These are phyloP conservation scores for Elaeagnus macrophylla DNA, from an alignment of 306 rosid genomes.

Conservation along the genomic window DNA sequence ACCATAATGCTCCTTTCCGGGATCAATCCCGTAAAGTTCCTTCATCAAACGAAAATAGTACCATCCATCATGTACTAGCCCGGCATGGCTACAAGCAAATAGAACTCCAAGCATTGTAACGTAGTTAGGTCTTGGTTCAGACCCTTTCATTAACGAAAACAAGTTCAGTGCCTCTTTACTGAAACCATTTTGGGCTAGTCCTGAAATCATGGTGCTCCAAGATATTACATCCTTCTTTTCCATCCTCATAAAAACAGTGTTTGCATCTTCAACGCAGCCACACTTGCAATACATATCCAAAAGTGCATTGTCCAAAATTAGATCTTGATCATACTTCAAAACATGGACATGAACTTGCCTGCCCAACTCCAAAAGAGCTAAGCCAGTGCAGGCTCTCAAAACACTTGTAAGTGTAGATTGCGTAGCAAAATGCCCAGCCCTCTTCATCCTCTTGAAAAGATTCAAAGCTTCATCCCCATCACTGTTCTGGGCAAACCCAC, in stretches of 20 bases:
- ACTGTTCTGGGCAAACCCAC: conserved; percentile 77
- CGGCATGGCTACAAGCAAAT: conserved; percentile 92
- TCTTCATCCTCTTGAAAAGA: conserved; percentile 63
- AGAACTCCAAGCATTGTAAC: conserved; percentile 79
- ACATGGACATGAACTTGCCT: conserved; percentile 68
- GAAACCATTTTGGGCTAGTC: conserved; percentile 85
- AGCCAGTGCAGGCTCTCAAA: conserved; percentile 64
- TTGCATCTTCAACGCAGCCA: conserved; percentile 70
- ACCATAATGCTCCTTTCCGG: conserved; percentile 74
- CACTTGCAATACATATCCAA: conserved; percentile 90
- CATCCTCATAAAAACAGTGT: conserved; percentile 49
- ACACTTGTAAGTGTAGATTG: conserved; percentile 72
- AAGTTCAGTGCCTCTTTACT: conserved; percentile 58
- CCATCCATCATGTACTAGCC: conserved; percentile 71
- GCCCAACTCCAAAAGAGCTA: conserved; percentile 73
- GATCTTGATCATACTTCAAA: conserved; percentile 60
- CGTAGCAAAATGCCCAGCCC: conserved; percentile 40
- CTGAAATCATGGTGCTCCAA: conserved; percentile 93
- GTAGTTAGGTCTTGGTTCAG: conserved; percentile 56
- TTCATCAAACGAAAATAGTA: conserved; percentile 65
- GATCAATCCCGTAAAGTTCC: conserved; percentile 52
- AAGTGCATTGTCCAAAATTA: conserved; percentile 74
- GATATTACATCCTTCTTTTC: conserved; percentile 68
- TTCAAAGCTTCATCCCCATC: conserved; percentile 66
- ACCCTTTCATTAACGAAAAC: conserved; percentile 56